Conservation (phyloP, 202 grass and related monocot species). For the Saccharum hybrid region DNA sequence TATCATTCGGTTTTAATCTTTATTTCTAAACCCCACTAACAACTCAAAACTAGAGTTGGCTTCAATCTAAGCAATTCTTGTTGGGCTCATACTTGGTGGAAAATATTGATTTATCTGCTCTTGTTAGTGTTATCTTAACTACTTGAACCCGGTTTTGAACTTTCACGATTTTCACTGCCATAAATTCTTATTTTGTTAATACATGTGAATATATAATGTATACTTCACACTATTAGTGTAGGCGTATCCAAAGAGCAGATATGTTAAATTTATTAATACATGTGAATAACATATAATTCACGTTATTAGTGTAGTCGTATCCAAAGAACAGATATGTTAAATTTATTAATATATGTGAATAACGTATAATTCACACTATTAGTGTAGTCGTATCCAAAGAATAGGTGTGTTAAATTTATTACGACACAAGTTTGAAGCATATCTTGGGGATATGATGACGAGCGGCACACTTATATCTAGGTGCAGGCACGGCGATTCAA, state of each 20-base stretch:
- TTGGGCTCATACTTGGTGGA: neutral
- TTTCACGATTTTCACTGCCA: neutral
- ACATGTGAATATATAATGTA: neutral
- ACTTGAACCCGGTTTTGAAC: neutral
- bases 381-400: no score
- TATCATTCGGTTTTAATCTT: neutral
- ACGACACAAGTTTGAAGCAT: neutral
- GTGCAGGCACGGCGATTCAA: neutral
- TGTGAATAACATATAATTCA: neutral
- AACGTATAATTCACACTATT: neutral
- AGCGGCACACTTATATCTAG: neutral
- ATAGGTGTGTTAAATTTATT: neutral
- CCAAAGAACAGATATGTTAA: no score
- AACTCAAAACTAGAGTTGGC: neutral
- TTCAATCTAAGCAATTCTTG: neutral
- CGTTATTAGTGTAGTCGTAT: neutral
- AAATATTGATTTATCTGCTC: neutral
- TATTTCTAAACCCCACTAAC: neutral
- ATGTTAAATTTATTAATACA: neutral
- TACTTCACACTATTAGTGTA: neutral
- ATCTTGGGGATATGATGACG: neutral
- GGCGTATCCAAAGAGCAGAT: neutral
- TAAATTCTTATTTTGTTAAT: neutral
- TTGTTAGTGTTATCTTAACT: neutral
- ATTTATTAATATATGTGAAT: neutral